Evolutionary conservation across 352 stramenopile genomes (phyloP).

Genomic region (Globisporangium barbulae): DNA sequence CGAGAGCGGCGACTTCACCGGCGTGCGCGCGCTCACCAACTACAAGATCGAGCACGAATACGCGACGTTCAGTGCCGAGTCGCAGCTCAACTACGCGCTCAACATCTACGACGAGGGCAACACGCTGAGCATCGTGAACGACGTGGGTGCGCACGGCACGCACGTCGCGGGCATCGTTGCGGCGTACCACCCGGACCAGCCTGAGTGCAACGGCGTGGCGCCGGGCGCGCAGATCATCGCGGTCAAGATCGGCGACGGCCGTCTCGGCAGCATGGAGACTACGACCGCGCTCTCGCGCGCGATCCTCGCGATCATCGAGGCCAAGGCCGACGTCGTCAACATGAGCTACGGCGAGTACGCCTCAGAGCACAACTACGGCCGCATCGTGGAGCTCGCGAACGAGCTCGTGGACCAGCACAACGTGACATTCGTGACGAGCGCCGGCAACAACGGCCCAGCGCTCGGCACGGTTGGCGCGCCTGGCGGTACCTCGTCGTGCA

Average conservation of each 20-base stretch:
- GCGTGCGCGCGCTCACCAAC: slow-evolving; percentile 61
- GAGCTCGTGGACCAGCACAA: slow-evolving; percentile 91
- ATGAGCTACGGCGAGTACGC: slow-evolving; percentile 96
- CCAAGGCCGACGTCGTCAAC: slow-evolving; percentile 94
- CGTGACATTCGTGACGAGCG: slow-evolving; percentile 92
- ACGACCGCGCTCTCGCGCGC: slow-evolving; percentile 84
- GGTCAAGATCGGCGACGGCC: slow-evolving; percentile 95
- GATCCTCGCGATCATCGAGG: slow-evolving; percentile 85
- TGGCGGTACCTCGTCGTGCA: slow-evolving; percentile 81
- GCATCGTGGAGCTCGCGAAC: slow-evolving; percentile 86
- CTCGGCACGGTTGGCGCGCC: slow-evolving; percentile 92
- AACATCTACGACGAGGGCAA: slow-evolving; percentile 95
- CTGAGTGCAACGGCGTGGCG: slow-evolving; percentile 91
- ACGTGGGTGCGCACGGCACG: slow-evolving; percentile 93
- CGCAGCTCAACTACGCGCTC: slow-evolving; percentile 93
- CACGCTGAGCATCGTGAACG: slow-evolving; percentile 91
- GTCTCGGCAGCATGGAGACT: slow-evolving; percentile 95
- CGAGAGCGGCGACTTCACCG: slow-evolving; percentile 83
- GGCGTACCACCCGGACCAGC: slow-evolving; percentile 84
- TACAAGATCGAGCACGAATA: slow-evolving; percentile 80
- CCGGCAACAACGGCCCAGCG: slow-evolving; percentile 96
- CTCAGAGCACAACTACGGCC: slow-evolving; percentile 83
- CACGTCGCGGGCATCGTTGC: slow-evolving; percentile 95
- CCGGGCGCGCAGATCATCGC: slow-evolving; percentile 91
- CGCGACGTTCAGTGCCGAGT: slow-evolving; percentile 86